Percentiles rank a stretch among this genome's conserved stretches.
Evolutionary conservation across 2,329 filamentous ascomycete species (phyloP).

Genomic region (Botrytis squamosa): DNA sequence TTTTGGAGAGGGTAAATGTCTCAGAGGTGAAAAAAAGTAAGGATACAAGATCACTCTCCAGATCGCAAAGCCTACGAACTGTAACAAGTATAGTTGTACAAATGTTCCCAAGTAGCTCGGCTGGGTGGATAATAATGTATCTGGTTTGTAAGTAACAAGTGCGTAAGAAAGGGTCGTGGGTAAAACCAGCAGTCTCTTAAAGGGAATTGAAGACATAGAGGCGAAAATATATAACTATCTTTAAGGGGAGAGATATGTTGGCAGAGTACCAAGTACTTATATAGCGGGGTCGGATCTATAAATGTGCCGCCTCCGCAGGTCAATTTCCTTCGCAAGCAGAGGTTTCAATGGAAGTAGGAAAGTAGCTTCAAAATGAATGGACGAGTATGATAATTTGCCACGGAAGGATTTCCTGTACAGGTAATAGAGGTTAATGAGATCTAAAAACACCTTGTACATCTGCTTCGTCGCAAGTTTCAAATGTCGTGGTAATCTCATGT

Average conservation of each 20-base stretch:
- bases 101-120: conserved; percentile 43
- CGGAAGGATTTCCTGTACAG: background rate
- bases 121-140: conserved; percentile 31
- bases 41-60: conserved; percentile 56
- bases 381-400: background rate
- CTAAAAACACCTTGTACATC: background rate
- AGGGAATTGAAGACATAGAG: conserved; percentile 31
- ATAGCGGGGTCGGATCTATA: background rate
- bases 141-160: conserved; percentile 30
- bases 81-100: conserved; percentile 42
- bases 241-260: background rate
- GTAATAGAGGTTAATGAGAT: background rate
- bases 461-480: conserved; percentile 17
- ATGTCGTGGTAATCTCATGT: background rate
- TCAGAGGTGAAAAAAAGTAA: conserved; percentile 55
- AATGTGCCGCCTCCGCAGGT: conserved; percentile 3
- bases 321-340: background rate
- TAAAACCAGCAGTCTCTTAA: conserved; percentile 31
- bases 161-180: conserved; percentile 31
- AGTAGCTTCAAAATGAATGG: background rate
- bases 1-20: conserved; percentile 54
- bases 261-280: background rate
- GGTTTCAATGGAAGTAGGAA: conserved; percentile 1
- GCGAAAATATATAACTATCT: background rate
- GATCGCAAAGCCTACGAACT: conserved; percentile 39